These are phyloP conservation scores for Centaurea solstitialis DNA, from an alignment of 129 eudicot genomes.

Conservation along the genomic window DNA sequence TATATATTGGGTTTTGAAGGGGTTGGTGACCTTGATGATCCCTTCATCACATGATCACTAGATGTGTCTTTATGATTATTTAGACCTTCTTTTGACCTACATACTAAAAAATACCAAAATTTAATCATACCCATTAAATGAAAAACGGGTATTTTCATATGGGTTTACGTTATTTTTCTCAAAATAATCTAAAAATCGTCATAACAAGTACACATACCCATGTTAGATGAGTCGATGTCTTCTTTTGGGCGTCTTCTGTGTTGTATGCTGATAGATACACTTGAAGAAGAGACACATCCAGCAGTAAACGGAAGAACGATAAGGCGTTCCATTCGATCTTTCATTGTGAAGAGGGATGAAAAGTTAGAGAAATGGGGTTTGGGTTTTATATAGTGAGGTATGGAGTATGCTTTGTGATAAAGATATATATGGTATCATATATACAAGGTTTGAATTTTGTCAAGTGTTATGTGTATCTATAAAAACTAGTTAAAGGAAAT, in stretches of 20 bases:
- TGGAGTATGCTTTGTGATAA: conserved; percentile 31
- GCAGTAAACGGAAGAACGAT: conserved; percentile 61
- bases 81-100: conserved; percentile 23
- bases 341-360: conserved; percentile 39
- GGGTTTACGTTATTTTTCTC: not conserved
- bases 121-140: not conserved
- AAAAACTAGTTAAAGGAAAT: not conserved
- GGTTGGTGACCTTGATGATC: conserved; percentile 34
- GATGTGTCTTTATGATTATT: conserved; percentile 35
- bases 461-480: not conserved
- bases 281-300: conserved; percentile 75
- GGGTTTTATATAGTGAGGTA: not conserved
- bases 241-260: conserved; percentile 46
- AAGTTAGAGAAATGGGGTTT: conserved; percentile 18
- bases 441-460: not conserved
- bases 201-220: conserved; percentile 33
- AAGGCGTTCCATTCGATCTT: conserved; percentile 73
- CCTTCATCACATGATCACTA: conserved; percentile 47
- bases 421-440: conserved; percentile 13
- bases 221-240: conserved; percentile 25
- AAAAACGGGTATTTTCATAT: not conserved
- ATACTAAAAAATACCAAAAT: conserved; percentile 24
- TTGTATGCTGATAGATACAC: conserved; percentile 53
- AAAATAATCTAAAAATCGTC: not conserved
- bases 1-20: conserved; percentile 51